Evolutionary conservation across 805 yeast species (phyloP).

Genomic region (Metschnikowia colocasiae): DNA sequence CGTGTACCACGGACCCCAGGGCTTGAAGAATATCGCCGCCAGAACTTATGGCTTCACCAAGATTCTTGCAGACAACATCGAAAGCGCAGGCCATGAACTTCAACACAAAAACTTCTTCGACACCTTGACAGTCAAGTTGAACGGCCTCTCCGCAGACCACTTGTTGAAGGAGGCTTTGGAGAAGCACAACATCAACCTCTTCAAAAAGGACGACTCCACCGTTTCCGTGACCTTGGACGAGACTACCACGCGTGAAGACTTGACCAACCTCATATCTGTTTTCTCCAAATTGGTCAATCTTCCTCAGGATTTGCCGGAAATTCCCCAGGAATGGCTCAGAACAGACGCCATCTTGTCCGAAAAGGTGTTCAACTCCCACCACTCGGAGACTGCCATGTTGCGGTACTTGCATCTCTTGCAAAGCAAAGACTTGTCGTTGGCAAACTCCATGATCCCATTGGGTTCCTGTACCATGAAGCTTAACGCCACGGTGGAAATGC

Average conservation of each 20-base stretch:
- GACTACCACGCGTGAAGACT: constrained; percentile 64
- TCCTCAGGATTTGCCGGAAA: constrained; percentile 40
- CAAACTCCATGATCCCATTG: constrained; percentile 94
- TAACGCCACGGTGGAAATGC: constrained; percentile 93
- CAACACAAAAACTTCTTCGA: constrained; percentile 74
- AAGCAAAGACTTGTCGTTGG: constrained; percentile 82
- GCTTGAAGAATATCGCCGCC: constrained; percentile 71
- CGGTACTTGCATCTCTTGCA: constrained; percentile 86
- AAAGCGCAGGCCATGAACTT: constrained; percentile 41
- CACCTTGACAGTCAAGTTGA: constrained; percentile 66
- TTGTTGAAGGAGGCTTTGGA: constrained; percentile 56
- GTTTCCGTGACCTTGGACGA: constrained; percentile 90
- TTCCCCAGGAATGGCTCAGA: constrained; percentile 51
- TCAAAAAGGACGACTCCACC: constrained; percentile 55
- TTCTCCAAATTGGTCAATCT: constrained; percentile 44
- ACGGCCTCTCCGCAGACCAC: constrained; percentile 50
- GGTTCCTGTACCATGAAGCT: constrained; percentile 99
- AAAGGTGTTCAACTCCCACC: constrained; percentile 80
- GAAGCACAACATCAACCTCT: constrained; percentile 69
- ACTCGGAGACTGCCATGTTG: constrained; percentile 91
- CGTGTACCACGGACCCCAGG: constrained; percentile 92
- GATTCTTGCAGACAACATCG: constrained; percentile 60
- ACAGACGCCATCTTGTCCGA: constrained; percentile 60
- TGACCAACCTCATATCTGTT: constrained; percentile 51
- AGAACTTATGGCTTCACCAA: constrained; percentile 74